Percentiles rank a stretch among this genome's conserved stretches.
Conservation (phyloP, 805 yeast species). For the Pichia thaimueangensis region DNA sequence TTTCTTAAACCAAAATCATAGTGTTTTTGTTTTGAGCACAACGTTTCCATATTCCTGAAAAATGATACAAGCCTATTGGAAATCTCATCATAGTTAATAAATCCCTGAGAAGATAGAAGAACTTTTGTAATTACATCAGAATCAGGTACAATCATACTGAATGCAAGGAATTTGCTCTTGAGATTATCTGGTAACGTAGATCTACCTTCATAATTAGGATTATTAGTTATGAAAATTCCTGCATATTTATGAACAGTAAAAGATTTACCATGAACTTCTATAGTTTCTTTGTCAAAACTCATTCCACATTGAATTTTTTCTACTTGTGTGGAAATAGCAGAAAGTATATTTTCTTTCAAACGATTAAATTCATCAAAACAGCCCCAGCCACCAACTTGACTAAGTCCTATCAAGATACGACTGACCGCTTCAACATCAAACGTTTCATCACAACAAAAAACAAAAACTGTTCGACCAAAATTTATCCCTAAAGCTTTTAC, state of each 20-base stretch:
- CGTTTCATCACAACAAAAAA: constrained; percentile 86
- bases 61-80: constrained; percentile 49
- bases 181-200: constrained; percentile 78
- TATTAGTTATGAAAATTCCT: constrained; percentile 85
- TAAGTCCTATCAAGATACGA: constrained; percentile 69
- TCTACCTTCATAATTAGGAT: constrained; percentile 84
- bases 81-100: constrained; percentile 38
- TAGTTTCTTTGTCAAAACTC: constrained; percentile 9
- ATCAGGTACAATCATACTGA: constrained; percentile 73
- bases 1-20: constrained; percentile 91
- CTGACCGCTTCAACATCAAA: constrained; percentile 79
- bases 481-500: constrained; percentile 77
- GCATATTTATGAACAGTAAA: constrained; percentile 40
- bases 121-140: constrained; percentile 60
- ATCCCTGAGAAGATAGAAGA: constrained; percentile 68
- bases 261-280: constrained; percentile 39
- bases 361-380: constrained; percentile 95
- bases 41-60: constrained; percentile 38
- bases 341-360: constrained; percentile 59
- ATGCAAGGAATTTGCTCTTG: constrained; percentile 68
- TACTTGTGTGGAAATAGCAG: constrained; percentile 80
- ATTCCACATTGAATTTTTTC: constrained; percentile 62
- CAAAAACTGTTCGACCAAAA: constrained; percentile 74
- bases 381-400: constrained; percentile 87
- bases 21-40: constrained; percentile 53